A percentile compares a stretch with the other conserved stretches of the same genome.
Evolutionary conservation across 352 stramenopile species (phyloP).

Genomic region (Thalassiosira oceanica): DNA sequence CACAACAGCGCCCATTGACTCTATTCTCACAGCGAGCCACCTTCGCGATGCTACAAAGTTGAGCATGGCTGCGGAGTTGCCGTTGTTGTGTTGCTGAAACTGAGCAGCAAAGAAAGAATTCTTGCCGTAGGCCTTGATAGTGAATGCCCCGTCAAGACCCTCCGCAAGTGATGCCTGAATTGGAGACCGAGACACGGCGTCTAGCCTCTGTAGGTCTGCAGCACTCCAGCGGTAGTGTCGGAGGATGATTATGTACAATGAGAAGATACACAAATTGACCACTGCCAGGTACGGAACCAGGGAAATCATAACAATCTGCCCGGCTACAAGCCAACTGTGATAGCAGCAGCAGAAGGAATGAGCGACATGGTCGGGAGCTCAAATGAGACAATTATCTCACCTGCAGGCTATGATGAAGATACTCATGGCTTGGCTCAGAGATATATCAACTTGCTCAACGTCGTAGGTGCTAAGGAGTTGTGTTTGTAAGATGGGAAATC

Average conservation of each 20-base stretch:
- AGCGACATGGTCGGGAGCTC: background rate
- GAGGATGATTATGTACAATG: constrained; percentile 47
- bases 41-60: constrained; percentile 49
- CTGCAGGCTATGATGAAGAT: constrained; percentile 36
- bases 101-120: constrained; percentile 28
- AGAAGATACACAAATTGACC: constrained; percentile 24
- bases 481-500: background rate
- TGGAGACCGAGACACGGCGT: constrained; percentile 51
- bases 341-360: background rate
- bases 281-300: constrained; percentile 46
- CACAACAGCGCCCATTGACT: constrained; percentile 36
- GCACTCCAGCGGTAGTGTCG: constrained; percentile 40
- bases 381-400: background rate
- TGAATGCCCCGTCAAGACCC: constrained; percentile 34
- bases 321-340: constrained; percentile 32
- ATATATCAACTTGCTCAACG: constrained; percentile 51
- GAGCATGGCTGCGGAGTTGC: constrained; percentile 54
- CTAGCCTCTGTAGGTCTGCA: constrained; percentile 55
- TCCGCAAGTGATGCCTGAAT: constrained; percentile 48
- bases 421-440: constrained; percentile 41
- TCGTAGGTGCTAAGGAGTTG: constrained; percentile 43
- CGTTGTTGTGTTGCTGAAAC: constrained; percentile 47
- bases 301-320: constrained; percentile 38
- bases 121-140: constrained; percentile 34
- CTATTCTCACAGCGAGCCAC: constrained; percentile 49